phyloP scores from a whole-genome alignment of 2,329 filamentous ascomycete species.

The Aspergillus pseudonomiae region DNA sequence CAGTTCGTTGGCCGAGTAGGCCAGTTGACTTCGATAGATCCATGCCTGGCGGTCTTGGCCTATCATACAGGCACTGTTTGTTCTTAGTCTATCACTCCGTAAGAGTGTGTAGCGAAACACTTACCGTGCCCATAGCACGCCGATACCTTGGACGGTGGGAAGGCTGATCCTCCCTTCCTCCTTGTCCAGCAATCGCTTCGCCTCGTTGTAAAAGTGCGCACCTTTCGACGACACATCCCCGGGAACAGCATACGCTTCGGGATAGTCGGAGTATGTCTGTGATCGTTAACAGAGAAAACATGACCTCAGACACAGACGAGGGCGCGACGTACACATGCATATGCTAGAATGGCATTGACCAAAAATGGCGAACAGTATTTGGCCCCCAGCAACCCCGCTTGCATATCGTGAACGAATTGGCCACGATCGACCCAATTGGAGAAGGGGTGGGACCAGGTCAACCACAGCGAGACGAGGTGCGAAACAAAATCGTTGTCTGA shows the following conservation, averaged over 20 bases:
- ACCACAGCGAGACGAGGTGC: slow-evolving; percentile 35
- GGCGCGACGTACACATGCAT: slow-evolving; percentile 33
- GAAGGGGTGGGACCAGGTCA: slow-evolving; percentile 36
- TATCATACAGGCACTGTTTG: slow-evolving; percentile 32
- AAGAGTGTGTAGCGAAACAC: neutral
- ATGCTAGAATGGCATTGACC: slow-evolving; percentile 38
- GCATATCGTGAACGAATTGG: slow-evolving; percentile 40
- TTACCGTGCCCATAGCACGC: slow-evolving; percentile 35
- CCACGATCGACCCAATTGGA: slow-evolving; percentile 37
- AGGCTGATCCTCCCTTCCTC: slow-evolving; percentile 35
- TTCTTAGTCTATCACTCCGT: neutral
- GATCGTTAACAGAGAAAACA: neutral
- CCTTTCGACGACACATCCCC: slow-evolving; percentile 26
- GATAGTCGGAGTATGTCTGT: slow-evolving; percentile 33
- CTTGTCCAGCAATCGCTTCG: slow-evolving; percentile 32
- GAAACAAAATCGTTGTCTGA: slow-evolving; percentile 33
- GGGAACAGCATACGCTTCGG: slow-evolving; percentile 25
- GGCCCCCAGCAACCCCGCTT: slow-evolving; percentile 26
- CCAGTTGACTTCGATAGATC: slow-evolving; percentile 32
- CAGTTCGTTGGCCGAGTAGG: slow-evolving; percentile 28
- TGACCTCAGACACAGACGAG: too few species aligned
- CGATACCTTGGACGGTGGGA: slow-evolving; percentile 34
- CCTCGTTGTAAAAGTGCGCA: slow-evolving; percentile 38
- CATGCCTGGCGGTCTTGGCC: slow-evolving; percentile 36
- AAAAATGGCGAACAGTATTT: slow-evolving; percentile 40